Evolutionary conservation across 257 asterid genomes (phyloP).

Genomic region (Plantago elongata): DNA sequence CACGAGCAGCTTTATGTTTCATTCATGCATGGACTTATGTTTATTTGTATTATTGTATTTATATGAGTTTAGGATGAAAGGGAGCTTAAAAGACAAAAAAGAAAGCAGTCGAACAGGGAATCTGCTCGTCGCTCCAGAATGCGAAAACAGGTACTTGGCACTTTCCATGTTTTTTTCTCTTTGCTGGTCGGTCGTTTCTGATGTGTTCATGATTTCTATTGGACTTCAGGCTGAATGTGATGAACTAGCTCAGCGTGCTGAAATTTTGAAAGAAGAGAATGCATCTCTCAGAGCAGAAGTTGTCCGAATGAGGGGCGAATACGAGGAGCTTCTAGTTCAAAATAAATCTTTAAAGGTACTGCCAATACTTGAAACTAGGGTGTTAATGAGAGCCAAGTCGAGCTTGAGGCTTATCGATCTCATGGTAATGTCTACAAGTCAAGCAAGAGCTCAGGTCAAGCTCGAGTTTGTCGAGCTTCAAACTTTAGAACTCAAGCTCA

Average conservation of each 20-base stretch:
- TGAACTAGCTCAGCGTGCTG: conserved; percentile 88
- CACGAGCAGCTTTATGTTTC: neutral
- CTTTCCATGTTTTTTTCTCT: neutral
- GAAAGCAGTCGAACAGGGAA: conserved; percentile 85
- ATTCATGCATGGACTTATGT: neutral
- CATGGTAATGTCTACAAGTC: too few relatives aligned
- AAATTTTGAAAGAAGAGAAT: conserved; percentile 70
- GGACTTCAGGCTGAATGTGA: conserved; percentile 85
- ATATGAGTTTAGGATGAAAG: conserved; percentile 62
- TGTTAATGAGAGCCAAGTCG: too few relatives aligned
- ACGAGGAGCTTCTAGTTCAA: conserved; percentile 69
- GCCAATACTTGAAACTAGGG: neutral
- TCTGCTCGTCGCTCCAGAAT: conserved; percentile 84
- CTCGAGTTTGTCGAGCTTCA: too few relatives aligned
- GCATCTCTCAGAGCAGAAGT: conserved; percentile 75
- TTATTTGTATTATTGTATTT: conserved; percentile 9
- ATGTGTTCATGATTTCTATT: conserved; percentile 16
- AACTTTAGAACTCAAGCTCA: too few relatives aligned
- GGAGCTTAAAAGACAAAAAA: conserved; percentile 78
- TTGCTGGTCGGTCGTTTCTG: neutral
- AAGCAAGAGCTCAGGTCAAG: too few relatives aligned
- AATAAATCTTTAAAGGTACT: conserved; percentile 86
- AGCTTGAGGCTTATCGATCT: too few relatives aligned
- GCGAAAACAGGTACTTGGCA: conserved; percentile 65
- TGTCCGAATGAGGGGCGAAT: conserved; percentile 62